Evolutionary conservation across 371 early-diverging fungal species (phyloP).

Genomic region (Saksenaea oblongispora): DNA sequence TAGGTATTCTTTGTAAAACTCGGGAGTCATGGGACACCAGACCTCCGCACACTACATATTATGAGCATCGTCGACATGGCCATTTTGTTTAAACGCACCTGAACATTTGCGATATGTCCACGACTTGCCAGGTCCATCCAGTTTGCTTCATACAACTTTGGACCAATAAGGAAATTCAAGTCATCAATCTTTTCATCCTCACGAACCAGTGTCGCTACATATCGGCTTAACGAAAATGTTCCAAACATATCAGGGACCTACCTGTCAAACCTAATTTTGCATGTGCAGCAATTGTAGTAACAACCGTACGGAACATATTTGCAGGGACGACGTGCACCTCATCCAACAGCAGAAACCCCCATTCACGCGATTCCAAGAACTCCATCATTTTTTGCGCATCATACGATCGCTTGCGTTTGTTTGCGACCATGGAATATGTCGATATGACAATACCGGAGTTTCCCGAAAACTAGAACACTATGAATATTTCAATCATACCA

Average conservation of each 20-base stretch:
- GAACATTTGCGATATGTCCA: slow-evolving; percentile 99
- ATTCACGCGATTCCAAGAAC: slow-evolving; percentile 89
- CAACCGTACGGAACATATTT: slow-evolving; percentile 97
- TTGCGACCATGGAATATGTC: slow-evolving; percentile 99
- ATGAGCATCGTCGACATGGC: not conserved
- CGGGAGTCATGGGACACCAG: slow-evolving; percentile 99
- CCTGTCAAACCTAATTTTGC: slow-evolving; percentile 97
- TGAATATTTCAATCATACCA: not conserved
- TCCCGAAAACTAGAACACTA: slow-evolving; percentile 61
- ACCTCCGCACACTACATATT: slow-evolving; percentile 91
- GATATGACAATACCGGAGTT: slow-evolving; percentile 95
- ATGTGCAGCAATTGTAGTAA: slow-evolving; percentile 95
- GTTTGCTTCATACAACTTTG: slow-evolving; percentile 99
- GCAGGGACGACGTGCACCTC: slow-evolving; percentile 99
- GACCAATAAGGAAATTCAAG: slow-evolving; percentile 99
- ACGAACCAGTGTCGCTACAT: slow-evolving; percentile 94
- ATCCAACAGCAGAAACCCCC: slow-evolving; percentile 98
- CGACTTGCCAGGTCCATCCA: slow-evolving; percentile 99
- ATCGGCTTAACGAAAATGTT: not conserved
- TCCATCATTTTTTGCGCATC: slow-evolving; percentile 98
- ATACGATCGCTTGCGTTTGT: slow-evolving; percentile 92
- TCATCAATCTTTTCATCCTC: slow-evolving; percentile 99
- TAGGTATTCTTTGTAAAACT: slow-evolving; percentile 97
- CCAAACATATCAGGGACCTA: slow-evolving; percentile 1
- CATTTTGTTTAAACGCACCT: slow-evolving; percentile 37